phyloP scores from a whole-genome alignment of 2,329 filamentous ascomycete species.

The Paecilomyces niveus region DNA sequence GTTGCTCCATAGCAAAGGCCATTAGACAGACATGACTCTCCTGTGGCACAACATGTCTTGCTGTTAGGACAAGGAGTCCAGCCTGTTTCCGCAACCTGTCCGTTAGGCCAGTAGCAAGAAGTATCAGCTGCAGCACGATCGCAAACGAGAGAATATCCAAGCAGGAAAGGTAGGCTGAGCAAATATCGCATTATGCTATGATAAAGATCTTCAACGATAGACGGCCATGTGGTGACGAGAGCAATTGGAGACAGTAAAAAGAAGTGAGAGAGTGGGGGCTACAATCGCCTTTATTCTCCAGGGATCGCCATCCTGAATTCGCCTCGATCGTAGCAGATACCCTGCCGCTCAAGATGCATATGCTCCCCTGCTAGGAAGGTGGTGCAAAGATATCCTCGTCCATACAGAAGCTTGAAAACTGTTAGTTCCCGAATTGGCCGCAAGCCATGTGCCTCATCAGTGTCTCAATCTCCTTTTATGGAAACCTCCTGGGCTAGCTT shows the following conservation, averaged over 20 bases:
- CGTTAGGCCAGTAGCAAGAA: not conserved
- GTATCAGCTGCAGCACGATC: not conserved
- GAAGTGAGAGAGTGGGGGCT: not conserved
- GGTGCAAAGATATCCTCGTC: too few relatives aligned
- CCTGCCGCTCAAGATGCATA: too few relatives aligned
- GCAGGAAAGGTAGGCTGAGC: not conserved
- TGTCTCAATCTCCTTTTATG: too few relatives aligned
- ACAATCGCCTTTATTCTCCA: not conserved
- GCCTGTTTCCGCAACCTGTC: not conserved
- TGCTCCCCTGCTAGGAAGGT: too few relatives aligned
- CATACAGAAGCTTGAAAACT: too few relatives aligned
- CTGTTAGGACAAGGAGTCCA: conserved; percentile 7
- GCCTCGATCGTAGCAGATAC: too few relatives aligned
- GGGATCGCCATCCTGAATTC: too few relatives aligned
- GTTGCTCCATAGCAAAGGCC: conserved; percentile 6
- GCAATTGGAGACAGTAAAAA: not conserved
- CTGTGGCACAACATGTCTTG: conserved; percentile 6
- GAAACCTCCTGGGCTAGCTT: too few relatives aligned
- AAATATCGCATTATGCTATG: not conserved
- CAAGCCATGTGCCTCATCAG: too few relatives aligned
- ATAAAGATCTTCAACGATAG: not conserved
- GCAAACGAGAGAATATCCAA: not conserved
- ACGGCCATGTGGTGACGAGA: too few relatives aligned
- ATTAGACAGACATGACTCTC: conserved; percentile 11
- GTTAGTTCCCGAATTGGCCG: too few relatives aligned